Evolutionary conservation across 257 asterid species (phyloP).

Genomic region (Linderniella brevidens): DNA sequence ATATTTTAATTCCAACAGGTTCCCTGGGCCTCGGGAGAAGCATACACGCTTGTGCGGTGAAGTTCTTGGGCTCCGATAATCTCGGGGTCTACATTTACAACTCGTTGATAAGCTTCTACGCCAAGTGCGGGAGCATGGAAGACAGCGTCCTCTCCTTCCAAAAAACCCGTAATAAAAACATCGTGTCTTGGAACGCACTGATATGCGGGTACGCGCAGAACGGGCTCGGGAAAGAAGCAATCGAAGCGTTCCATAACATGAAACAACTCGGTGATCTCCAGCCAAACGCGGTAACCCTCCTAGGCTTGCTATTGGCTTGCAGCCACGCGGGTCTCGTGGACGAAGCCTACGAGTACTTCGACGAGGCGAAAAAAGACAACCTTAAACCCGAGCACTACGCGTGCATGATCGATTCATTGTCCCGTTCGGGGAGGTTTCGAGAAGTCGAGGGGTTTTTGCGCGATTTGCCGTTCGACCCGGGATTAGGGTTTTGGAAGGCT

Average conservation of each 20-base stretch:
- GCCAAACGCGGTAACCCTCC: constrained; percentile 53
- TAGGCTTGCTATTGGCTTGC: constrained; percentile 53
- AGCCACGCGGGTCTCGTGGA: constrained; percentile 59
- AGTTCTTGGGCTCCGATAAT: constrained; percentile 42
- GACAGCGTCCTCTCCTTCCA: constrained; percentile 33
- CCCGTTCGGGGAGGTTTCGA: constrained; percentile 61
- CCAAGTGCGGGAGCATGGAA: constrained; percentile 77
- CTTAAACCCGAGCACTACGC: constrained; percentile 65
- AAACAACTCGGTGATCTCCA: constrained; percentile 14
- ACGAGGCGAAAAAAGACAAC: constrained; percentile 17
- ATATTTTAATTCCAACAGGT: too few relatives aligned
- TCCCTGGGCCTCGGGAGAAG: constrained; percentile 66
- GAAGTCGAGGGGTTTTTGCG: constrained; percentile 47
- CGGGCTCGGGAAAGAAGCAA: constrained; percentile 44
- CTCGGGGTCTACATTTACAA: constrained; percentile 37
- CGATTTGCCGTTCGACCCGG: constrained; percentile 66
- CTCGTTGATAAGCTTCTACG: constrained; percentile 60
- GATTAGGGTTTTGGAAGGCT: constrained; percentile 84
- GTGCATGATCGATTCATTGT: constrained; percentile 54
- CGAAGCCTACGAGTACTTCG: constrained; percentile 40
- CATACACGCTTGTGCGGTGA: constrained; percentile 62
- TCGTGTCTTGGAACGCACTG: constrained; percentile 77
- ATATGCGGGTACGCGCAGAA: constrained; percentile 79
- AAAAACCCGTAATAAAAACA: constrained; percentile 22
- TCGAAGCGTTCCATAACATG: constrained; percentile 32